Conservation (phyloP, 176 grass and related monocot genomes). For the Themeda triandra region DNA sequence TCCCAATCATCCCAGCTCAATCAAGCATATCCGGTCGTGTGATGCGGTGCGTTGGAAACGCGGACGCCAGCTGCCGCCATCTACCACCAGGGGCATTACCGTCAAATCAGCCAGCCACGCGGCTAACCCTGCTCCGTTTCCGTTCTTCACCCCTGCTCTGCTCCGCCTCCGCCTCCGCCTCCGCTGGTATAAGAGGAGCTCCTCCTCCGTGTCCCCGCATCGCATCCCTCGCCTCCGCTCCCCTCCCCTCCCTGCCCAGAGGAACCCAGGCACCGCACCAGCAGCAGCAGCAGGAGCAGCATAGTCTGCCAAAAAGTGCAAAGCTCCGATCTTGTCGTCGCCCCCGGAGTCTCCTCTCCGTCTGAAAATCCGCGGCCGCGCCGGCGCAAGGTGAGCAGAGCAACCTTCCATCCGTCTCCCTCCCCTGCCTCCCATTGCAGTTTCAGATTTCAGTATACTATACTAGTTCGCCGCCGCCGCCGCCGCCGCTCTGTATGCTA, state of each 20-base stretch:
- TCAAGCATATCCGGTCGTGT: background rate
- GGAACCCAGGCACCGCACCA: background rate
- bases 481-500: background rate
- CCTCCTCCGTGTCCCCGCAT: background rate
- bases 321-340: background rate
- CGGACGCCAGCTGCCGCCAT: background rate
- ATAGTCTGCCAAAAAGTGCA: background rate
- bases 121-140: background rate
- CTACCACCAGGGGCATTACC: background rate
- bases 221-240: background rate
- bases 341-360: background rate
- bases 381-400: background rate
- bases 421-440: background rate
- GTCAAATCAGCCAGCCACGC: background rate
- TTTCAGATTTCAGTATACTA: background rate
- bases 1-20: no score
- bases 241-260: background rate
- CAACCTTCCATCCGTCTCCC: background rate
- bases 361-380: background rate
- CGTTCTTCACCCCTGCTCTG: background rate
- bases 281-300: background rate
- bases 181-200: background rate
- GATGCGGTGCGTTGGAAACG: conserved; percentile 15
- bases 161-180: no score
- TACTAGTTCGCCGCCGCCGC: background rate